Evolutionary conservation across 345 rosid genomes (phyloP).

Genomic region (Citrus unshiu): DNA sequence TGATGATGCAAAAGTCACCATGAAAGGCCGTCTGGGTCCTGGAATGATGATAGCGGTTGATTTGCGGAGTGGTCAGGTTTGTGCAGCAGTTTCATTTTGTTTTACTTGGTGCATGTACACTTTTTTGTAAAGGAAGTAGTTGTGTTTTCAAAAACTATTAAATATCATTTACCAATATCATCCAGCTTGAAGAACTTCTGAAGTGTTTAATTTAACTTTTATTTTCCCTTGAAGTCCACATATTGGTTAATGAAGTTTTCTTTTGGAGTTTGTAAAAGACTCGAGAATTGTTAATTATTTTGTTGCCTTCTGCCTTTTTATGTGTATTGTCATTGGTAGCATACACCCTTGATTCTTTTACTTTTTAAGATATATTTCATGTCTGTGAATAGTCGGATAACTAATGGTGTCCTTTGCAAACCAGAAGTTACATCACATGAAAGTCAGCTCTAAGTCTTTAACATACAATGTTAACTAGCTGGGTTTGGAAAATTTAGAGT

Average conservation of each 20-base stretch:
- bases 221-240: not conserved
- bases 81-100: conserved; percentile 23
- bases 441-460: not conserved
- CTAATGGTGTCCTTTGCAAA: not conserved
- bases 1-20: conserved; percentile 85
- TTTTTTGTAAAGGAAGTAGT: not conserved
- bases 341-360: not conserved
- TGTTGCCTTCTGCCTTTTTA: not conserved
- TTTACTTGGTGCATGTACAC: not conserved
- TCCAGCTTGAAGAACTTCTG: not conserved
- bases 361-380: not conserved
- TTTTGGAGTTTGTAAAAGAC: not conserved
- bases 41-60: conserved; percentile 99
- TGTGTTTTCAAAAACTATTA: not conserved
- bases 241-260: not conserved
- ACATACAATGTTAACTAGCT: not conserved
- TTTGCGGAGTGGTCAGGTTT: conserved; percentile 82
- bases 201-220: not conserved
- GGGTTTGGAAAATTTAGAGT: not conserved
- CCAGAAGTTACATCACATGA: not conserved
- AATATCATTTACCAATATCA: not conserved
- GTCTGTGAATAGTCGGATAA: not conserved
- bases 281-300: not conserved
- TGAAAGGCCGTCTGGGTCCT: conserved; percentile 98
- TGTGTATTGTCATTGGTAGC: not conserved